These are phyloP conservation scores for Lathyrus oleraceus DNA, from an alignment of 306 rosid species.

Conservation along the genomic window DNA sequence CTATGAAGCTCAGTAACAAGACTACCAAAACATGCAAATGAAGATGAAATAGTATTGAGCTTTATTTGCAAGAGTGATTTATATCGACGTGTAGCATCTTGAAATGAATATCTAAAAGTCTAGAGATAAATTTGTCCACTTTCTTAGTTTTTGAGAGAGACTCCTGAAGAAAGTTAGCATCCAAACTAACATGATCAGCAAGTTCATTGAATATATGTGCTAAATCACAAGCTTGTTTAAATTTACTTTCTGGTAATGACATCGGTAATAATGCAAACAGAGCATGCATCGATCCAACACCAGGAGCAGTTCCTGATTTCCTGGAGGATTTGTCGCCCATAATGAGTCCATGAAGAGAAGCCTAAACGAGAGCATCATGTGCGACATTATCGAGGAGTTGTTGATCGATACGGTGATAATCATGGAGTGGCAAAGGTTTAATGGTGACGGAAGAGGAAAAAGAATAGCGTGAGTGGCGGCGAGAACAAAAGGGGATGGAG, in stretches of 20 bases:
- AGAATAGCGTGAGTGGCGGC: background rate
- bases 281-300: constrained; percentile 81
- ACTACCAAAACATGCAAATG: constrained; percentile 73
- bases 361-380: constrained; percentile 88
- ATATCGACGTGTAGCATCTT: constrained; percentile 73
- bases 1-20: constrained; percentile 78
- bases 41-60: constrained; percentile 83
- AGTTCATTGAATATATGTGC: constrained; percentile 82
- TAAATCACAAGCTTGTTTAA: constrained; percentile 69
- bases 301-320: constrained; percentile 77
- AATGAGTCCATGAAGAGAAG: constrained; percentile 83
- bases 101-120: constrained; percentile 90
- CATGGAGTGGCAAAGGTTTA: constrained; percentile 10
- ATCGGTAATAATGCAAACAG: constrained; percentile 79
- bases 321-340: constrained; percentile 67
- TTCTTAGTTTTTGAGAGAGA: constrained; percentile 76
- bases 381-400: constrained; percentile 52
- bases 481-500: no score
- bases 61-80: constrained; percentile 77
- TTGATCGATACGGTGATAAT: constrained; percentile 56
- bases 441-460: background rate
- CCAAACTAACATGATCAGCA: constrained; percentile 87
- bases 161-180: constrained; percentile 75
- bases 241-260: constrained; percentile 64
- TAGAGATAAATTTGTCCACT: constrained; percentile 69